Percentiles rank a stretch among this genome's conserved stretches.
phyloP scores from a whole-genome alignment of 2,329 filamentous ascomycete species.

The Bertia moriformis region DNA sequence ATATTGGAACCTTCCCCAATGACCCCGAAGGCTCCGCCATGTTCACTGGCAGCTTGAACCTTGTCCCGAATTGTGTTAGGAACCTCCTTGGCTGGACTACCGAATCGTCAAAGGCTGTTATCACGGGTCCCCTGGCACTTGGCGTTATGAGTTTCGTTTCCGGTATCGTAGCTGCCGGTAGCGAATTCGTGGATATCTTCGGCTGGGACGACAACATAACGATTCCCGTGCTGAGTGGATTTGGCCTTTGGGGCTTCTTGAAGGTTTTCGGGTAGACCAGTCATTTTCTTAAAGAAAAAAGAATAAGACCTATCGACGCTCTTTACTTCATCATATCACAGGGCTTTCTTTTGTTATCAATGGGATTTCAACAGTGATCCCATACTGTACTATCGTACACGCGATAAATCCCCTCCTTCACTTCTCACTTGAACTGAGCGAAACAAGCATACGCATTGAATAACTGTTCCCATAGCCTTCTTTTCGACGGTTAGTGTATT shows the following conservation, averaged over 20 bases:
- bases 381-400: no score
- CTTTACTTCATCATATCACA: no score
- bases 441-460: no score
- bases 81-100: not conserved
- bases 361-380: no score
- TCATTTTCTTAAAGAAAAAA: no score
- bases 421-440: no score
- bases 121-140: conserved; percentile 38
- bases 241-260: conserved; percentile 49
- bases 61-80: conserved; percentile 19
- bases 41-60: conserved; percentile 37
- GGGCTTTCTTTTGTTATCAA: no score
- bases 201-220: conserved; percentile 58
- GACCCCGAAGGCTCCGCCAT: conserved; percentile 37
- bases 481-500: no score
- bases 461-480: no score
- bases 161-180: conserved; percentile 46
- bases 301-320: no score
- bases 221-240: conserved; percentile 49
- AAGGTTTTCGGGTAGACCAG: conserved; percentile 34
- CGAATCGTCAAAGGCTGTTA: conserved; percentile 16
- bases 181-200: conserved; percentile 50
- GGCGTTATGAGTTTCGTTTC: conserved; percentile 44
- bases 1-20: conserved; percentile 24
- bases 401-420: no score